phyloP scores from a whole-genome alignment of 2,329 filamentous ascomycete species.

The Hawksworthiomyces lignivorus region DNA sequence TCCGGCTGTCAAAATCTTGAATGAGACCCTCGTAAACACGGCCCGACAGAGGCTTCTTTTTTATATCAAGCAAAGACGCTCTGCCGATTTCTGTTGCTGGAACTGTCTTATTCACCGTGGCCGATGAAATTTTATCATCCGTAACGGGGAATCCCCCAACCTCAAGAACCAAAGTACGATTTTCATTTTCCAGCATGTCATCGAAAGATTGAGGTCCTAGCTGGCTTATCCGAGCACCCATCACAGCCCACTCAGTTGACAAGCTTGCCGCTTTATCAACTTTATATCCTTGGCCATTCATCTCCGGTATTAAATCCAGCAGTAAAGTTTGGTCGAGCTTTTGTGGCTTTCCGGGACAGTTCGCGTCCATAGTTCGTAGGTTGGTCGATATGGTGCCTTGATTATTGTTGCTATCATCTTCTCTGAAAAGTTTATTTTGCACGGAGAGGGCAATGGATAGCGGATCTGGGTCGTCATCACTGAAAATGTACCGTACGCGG shows the following conservation, averaged over 20 bases:
- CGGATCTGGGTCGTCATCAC: conserved; percentile 77
- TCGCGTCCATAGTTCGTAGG: too few species aligned
- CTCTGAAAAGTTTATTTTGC: conserved; percentile 23
- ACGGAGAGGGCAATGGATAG: conserved; percentile 58
- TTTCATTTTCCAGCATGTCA: conserved; percentile 20
- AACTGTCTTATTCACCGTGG: too few species aligned
- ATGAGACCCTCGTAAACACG: too few species aligned
- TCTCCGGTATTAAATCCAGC: conserved; percentile 43
- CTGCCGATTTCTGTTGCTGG: too few species aligned
- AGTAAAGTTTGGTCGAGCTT: conserved; percentile 43
- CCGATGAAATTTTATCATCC: too few species aligned
- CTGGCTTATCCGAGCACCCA: conserved; percentile 36
- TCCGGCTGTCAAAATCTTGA: too few species aligned
- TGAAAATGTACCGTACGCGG: conserved; percentile 84
- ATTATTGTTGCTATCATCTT: background rate
- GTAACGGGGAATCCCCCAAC: conserved; percentile 59
- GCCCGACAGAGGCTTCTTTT: too few species aligned
- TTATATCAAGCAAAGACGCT: too few species aligned
- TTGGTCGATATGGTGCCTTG: too few species aligned
- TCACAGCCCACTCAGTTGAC: conserved; percentile 62
- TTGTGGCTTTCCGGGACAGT: too few species aligned
- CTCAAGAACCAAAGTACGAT: conserved; percentile 48
- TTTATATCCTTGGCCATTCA: conserved; percentile 32
- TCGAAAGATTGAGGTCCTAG: conserved; percentile 28
- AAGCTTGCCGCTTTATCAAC: conserved; percentile 67